phyloP scores from a whole-genome alignment of 257 asterid species.

The Capsicum baccatum region DNA sequence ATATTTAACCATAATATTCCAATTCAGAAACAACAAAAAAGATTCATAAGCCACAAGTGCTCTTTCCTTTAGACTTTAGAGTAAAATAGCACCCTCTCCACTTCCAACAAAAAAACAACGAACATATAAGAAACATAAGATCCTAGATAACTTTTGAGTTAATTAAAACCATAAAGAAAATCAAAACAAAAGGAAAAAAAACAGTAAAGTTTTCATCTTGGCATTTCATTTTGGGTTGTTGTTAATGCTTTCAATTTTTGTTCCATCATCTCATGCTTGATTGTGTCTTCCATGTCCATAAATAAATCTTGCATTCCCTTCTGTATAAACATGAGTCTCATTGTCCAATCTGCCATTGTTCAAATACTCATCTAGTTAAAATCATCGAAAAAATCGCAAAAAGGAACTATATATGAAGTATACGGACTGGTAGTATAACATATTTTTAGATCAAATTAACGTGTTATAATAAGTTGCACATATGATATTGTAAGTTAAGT shows the following conservation, averaged over 20 bases:
- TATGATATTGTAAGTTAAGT: background rate
- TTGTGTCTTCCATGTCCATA: slow-evolving; percentile 83
- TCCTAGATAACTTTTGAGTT: slow-evolving; percentile 17
- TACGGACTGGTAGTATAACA: no score
- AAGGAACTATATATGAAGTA: background rate
- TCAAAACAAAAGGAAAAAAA: background rate
- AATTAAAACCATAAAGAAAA: background rate
- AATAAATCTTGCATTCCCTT: slow-evolving; percentile 88
- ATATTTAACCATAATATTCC: slow-evolving; percentile 10
- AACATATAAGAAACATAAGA: slow-evolving; percentile 2
- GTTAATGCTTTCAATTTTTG: background rate
- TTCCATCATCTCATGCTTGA: slow-evolving; percentile 38
- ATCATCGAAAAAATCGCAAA: background rate
- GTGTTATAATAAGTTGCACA: no score
- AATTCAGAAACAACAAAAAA: slow-evolving; percentile 9
- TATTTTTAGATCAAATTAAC: no score
- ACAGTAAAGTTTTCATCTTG: background rate
- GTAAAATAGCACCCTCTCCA: slow-evolving; percentile 12
- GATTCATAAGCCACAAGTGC: background rate
- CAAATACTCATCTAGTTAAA: background rate
- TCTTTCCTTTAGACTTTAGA: background rate
- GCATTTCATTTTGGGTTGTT: background rate
- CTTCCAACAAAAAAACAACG: background rate
- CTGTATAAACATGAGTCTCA: slow-evolving; percentile 86
- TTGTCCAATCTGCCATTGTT: slow-evolving; percentile 53